phyloP scores from a whole-genome alignment of 331 rosid genomes.

The Malus hybrid region DNA sequence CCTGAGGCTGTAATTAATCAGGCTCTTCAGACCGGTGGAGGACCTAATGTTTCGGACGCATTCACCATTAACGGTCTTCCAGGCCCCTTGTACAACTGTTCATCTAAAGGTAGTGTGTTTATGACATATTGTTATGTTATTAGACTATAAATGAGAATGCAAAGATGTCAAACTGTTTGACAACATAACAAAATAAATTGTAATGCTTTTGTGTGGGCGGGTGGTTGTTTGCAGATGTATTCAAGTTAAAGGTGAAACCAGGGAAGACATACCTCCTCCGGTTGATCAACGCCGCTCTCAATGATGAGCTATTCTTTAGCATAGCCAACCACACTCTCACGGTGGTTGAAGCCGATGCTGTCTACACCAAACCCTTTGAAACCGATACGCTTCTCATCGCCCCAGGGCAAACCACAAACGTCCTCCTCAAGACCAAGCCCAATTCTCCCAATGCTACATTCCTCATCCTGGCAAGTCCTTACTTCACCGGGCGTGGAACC shows the following conservation, averaged over 20 bases:
- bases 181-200: not conserved
- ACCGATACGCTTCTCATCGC: conserved; percentile 37
- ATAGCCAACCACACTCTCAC: conserved; percentile 67
- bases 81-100: conserved; percentile 67
- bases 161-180: not conserved
- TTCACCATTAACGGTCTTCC: conserved; percentile 82
- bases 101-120: conserved; percentile 45
- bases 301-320: conserved; percentile 74
- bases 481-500: conserved; percentile 47
- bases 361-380: conserved; percentile 58
- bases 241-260: conserved; percentile 53
- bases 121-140: not conserved
- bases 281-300: conserved; percentile 80
- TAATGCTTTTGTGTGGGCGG: not conserved
- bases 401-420: conserved; percentile 78
- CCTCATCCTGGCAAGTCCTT: conserved; percentile 59
- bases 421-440: conserved; percentile 60
- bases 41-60: conserved; percentile 91
- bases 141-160: not conserved
- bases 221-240: conserved; percentile 46
- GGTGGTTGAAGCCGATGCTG: conserved; percentile 69
- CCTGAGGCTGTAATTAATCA: conserved; percentile 70
- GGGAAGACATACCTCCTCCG: conserved; percentile 70
- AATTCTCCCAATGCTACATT: conserved; percentile 48
- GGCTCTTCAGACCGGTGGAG: conserved; percentile 68